Evolutionary conservation across 495 filamentous ascomycete species (phyloP), one percentile per base, ranked within the genome.

Genomic region (Neurospora terricola): DNA sequence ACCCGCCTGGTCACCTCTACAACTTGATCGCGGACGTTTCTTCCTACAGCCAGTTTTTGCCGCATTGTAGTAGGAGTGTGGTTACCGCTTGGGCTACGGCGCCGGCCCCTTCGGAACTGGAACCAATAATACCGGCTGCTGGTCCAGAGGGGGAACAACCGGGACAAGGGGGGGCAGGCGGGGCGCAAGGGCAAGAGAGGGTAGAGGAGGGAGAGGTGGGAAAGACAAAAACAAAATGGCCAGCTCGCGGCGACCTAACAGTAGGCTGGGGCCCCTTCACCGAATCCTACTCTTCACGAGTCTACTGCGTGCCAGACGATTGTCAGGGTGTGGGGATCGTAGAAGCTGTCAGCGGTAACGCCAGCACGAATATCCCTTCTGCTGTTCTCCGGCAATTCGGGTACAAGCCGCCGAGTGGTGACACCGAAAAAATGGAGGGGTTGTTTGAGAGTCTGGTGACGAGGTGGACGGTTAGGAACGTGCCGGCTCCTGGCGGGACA

Each of bases 231-330:
- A 18, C 62, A 27, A 72, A 84, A 1, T 91, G 89, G 82, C 96
- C 96, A 0, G 85, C 87, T 27, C 89, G 89, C 77, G 96, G 93
- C 1, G 90, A 91, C 80, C 86, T 99, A 27, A 91, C 89, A 5
- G 89, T 97, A 38, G 94, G 94, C 71, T 99, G 92, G 88, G 92
- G 91, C 14, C 88, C 87, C 10, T 86, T 95, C 78, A 90, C 90
- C 69, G 94, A 98, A 81, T 88, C 86, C 4, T 98, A 97, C 86
- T 90, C 89, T 1, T 90, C 87, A 37, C 83, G 87, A 5, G 87
- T 98, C 5, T 88, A 90, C 80, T 98, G 96, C 81, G 83, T 93
- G 10, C 90, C 79, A 4, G n/a, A 62, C n/a, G 42, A 69, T 87
- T 85, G 78, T 0, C 76, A 78, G 2, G 54, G 54, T 0, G 1